Evolutionary conservation across 164 flowering plant genomes (phyloP), one percentile per base, ranked within the genome.

Genomic region (Platanus orientalis): DNA sequence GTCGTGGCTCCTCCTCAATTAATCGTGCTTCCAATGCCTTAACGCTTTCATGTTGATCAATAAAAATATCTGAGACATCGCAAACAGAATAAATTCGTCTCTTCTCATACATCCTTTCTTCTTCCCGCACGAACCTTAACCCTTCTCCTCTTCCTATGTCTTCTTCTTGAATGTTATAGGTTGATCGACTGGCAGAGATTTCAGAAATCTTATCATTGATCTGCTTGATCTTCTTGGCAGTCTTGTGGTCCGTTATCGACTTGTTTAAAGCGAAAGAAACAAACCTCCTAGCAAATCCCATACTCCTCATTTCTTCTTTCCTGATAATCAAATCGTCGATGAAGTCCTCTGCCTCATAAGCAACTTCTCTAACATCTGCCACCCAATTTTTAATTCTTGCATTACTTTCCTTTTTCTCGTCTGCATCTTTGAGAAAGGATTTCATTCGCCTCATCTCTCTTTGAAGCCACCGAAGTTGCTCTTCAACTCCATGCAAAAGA

Each of bases 331-430:
- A 42, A 3, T 47, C 11, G 24, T 59, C 62, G 29, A 59, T 59
- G n/a, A 59, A n/a, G 29, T 59, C 62, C 34, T 42, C 62, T 3
- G 23, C 62, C 3, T 42, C 51, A n/a, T 59, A 44, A 14, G 62
- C 62, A 11, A 59, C 34, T n/a, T 44, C 51, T 19, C 51, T 19
- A 7, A 59, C 28, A 1, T 59, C n/a, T 17, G 28, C 40, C n/a
- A 44, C 48, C 51, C 47, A 27, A 30, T 34, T 25, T 2, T 2
- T 45, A 14, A 23, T 47, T 44, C 53, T 20, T 26, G n/a, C 53
- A 20, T 21, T 23, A 7, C 7, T 11, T 49, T 49, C n/a, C 23
- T 20, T 25, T 12, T 49, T 49, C 7, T 20, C 53, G 11, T 49
- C 53, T 20, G 53, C 53, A 11, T 49, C 26, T 10, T 20, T 49